Conservation (phyloP, 805 yeast species). For the Yamadazyma sp. region DNA sequence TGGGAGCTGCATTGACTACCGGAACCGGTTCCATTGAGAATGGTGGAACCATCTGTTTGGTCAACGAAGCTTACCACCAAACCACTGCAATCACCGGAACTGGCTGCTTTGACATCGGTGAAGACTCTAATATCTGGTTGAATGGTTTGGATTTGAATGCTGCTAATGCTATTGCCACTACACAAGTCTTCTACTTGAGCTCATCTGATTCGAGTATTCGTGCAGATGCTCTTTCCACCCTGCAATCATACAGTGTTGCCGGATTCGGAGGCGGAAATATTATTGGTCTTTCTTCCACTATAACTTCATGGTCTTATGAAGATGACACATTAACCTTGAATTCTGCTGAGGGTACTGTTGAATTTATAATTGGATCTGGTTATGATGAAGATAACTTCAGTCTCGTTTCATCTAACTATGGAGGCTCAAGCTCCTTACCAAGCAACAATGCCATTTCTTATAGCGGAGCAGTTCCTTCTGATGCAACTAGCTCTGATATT, state of each 20-base stretch:
- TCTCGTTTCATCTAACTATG: slow-evolving; percentile 1
- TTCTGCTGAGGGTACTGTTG: not conserved
- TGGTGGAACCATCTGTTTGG: slow-evolving; percentile 26
- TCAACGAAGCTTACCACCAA: slow-evolving; percentile 20
- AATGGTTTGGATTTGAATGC: slow-evolving; percentile 5
- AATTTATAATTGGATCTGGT: slow-evolving; percentile 8
- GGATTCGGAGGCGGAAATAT: slow-evolving; percentile 27
- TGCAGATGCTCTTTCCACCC: slow-evolving; percentile 20
- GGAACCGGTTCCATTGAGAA: slow-evolving; percentile 18
- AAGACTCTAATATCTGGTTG: slow-evolving; percentile 13
- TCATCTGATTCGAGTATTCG: slow-evolving; percentile 17
- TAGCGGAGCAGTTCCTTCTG: slow-evolving; percentile 13
- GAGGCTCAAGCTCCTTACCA: slow-evolving; percentile 9
- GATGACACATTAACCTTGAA: slow-evolving; percentile 1
- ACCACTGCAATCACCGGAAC: slow-evolving; percentile 17
- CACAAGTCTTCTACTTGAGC: slow-evolving; percentile 21
- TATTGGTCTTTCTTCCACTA: slow-evolving; percentile 14
- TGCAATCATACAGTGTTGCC: slow-evolving; percentile 17
- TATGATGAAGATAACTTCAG: slow-evolving; percentile 4
- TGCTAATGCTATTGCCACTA: slow-evolving; percentile 6
- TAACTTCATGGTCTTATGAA: not conserved
- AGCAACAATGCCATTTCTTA: slow-evolving; percentile 13
- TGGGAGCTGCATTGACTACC: slow-evolving; percentile 13
- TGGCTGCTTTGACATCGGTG: slow-evolving; percentile 23
- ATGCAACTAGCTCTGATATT: slow-evolving; percentile 13